These are phyloP conservation scores for Neodidymelliopsis sp. DNA, from an alignment of 2,329 filamentous ascomycete genomes.

Conservation along the genomic window DNA sequence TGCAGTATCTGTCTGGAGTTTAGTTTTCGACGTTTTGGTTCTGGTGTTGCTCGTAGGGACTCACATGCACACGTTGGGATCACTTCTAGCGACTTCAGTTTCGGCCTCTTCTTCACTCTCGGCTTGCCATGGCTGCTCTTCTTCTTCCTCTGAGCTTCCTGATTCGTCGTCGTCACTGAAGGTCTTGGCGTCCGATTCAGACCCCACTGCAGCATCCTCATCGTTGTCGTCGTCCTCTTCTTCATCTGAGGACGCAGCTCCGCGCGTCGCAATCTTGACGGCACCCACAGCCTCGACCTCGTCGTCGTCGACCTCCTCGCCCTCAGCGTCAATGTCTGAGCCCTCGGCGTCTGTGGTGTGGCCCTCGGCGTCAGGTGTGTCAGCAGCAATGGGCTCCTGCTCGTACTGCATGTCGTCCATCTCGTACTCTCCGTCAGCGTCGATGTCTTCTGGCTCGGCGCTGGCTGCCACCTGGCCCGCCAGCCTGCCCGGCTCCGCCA, in stretches of 20 bases:
- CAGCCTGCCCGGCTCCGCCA: constrained; percentile 52
- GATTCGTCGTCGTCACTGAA: constrained; percentile 51
- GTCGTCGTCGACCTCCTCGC: constrained; percentile 59
- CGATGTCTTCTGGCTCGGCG: constrained; percentile 45
- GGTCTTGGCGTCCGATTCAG: constrained; percentile 47
- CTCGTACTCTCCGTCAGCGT: constrained; percentile 50
- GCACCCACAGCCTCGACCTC: constrained; percentile 55
- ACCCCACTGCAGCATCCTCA: constrained; percentile 50
- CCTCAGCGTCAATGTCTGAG: constrained; percentile 54
- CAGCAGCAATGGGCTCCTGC: constrained; percentile 29
- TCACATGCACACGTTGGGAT: constrained; percentile 71
- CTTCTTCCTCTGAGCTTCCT: constrained; percentile 60
- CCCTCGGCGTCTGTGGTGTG: constrained; percentile 50
- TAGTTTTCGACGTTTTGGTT: constrained; percentile 19
- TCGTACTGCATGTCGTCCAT: constrained; percentile 47
- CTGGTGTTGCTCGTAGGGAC: constrained; percentile 39
- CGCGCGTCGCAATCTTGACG: constrained; percentile 50
- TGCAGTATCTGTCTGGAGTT: constrained; percentile 71
- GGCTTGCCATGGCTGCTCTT: constrained; percentile 62
- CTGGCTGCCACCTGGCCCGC: constrained; percentile 45
- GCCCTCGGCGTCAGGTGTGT: constrained; percentile 37
- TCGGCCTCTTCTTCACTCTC: constrained; percentile 64
- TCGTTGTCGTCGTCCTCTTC: constrained; percentile 52
- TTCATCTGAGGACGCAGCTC: constrained; percentile 46
- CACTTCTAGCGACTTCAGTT: constrained; percentile 61